Evolutionary conservation across 768 basidiomycete species (phyloP), one percentile per base, ranked within the genome.

Genomic region (Heimioporus sp.): DNA sequence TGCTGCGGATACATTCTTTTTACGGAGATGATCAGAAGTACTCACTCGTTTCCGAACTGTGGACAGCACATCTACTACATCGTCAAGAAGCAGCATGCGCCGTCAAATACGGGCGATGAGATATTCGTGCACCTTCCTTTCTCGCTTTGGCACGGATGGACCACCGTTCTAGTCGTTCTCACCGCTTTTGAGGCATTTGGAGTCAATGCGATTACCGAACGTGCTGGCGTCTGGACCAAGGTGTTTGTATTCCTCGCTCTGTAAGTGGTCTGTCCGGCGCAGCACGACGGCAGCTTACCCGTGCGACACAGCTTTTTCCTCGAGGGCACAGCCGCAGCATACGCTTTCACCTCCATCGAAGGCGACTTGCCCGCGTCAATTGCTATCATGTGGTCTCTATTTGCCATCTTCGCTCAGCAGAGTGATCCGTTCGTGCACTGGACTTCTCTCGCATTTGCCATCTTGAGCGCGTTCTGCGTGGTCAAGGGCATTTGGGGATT

Each of bases 141-240:
- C 81, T 94, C 90, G 2, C 83, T 98, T 43, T 97, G 89, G 73
- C 93, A 97, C 63, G 95, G 93, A 35, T 92, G 90, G 90, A 89
- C 86, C 11, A 91, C 90, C 48, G 83, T 93, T 53, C 81, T 91
- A 47, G 83, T 93, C 52, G 68, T 94, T 61, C 70, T 94, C 57
- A 86, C 88, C 38, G 89, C 79, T 3, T 95, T 95, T 62, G 86
- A 92, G 58, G 92, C 92, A 0, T 95, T 95, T 61, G 95, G 96
- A 57, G 82, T 85, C 53, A 79, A 95, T 66, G 84, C 89, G 0
- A 64, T 76, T 53, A 69, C 65, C 52, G 74, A 87, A 51, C 71
- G 65, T 31, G 85, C 91, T 4, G 92, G 93, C 37, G 73, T 93
- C 51, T 93, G 91, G 86, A 95, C 92, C 65, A 94, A 95, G 65